Percentiles rank a stretch among this genome's conserved stretches.
Evolutionary conservation across 2,329 filamentous ascomycete genomes (phyloP).

Genomic region (Blastomyces parvus): DNA sequence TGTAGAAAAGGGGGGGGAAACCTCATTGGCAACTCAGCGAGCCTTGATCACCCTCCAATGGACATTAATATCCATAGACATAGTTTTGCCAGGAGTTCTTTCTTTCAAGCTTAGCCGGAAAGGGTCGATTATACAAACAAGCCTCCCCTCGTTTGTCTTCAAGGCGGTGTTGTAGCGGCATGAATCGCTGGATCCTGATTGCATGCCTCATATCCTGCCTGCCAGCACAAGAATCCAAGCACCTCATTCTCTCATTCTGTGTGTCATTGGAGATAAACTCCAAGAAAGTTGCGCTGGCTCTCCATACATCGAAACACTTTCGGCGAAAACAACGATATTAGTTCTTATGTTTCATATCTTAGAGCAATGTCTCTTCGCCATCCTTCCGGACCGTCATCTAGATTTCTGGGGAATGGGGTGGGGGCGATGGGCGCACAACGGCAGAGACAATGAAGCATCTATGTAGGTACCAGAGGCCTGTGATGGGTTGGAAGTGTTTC

Average conservation of each 20-base stretch:
- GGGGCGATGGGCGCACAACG: not conserved
- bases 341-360: too few relatives aligned
- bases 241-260: too few relatives aligned
- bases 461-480: not conserved
- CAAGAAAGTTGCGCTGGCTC: too few relatives aligned
- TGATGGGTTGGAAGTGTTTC: not conserved
- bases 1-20: too few relatives aligned
- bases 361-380: not conserved
- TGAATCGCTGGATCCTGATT: not conserved
- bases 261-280: too few relatives aligned
- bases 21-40: not conserved
- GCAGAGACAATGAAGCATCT: not conserved
- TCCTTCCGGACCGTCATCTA: not conserved
- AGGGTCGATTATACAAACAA: too few relatives aligned
- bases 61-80: too few relatives aligned
- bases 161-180: not conserved
- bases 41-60: too few relatives aligned
- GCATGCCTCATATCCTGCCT: not conserved
- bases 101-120: too few relatives aligned
- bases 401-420: not conserved
- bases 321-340: too few relatives aligned
- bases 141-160: not conserved
- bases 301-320: too few relatives aligned
- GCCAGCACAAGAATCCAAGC: too few relatives aligned
- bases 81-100: not conserved